These are phyloP conservation scores for Clavulina sp. DNA, from an alignment of 768 basidiomycete species.

Conservation along the genomic window DNA sequence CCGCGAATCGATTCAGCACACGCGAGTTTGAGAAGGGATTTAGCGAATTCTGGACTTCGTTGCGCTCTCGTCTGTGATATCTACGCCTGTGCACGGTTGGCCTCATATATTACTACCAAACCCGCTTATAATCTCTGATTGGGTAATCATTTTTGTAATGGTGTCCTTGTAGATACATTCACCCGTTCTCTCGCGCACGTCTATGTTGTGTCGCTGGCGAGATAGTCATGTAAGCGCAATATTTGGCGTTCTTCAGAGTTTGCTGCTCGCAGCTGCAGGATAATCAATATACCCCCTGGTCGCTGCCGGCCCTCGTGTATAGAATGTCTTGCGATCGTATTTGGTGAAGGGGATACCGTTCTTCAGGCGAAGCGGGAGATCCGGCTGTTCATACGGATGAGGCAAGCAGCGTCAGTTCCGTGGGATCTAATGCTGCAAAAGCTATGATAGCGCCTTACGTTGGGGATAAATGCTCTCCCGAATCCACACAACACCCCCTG, in stretches of 20 bases:
- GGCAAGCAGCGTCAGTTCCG: neutral
- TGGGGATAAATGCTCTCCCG: constrained; percentile 1
- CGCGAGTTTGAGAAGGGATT: constrained; percentile 60
- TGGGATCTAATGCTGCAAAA: neutral
- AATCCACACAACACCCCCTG: neutral
- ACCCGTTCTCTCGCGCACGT: no score
- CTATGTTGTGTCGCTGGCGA: no score
- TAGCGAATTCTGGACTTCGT: constrained; percentile 15
- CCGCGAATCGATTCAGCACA: constrained; percentile 61
- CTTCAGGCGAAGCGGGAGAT: constrained; percentile 3
- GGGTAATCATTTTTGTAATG: no score
- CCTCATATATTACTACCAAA: neutral
- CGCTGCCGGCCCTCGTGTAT: constrained; percentile 1
- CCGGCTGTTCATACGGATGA: neutral
- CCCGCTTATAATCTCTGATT: neutral
- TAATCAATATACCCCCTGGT: constrained; percentile 1
- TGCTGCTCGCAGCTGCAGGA: no score
- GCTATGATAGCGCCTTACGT: neutral
- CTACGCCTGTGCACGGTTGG: neutral
- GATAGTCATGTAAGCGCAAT: no score
- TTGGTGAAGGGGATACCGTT: neutral
- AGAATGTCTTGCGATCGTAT: constrained; percentile 8
- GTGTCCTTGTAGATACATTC: no score
- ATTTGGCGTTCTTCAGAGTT: no score
- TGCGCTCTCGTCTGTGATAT: neutral